phyloP scores from a whole-genome alignment of 371 early-diverging fungal genomes.

The Thermomucor indicae-seudaticae region DNA sequence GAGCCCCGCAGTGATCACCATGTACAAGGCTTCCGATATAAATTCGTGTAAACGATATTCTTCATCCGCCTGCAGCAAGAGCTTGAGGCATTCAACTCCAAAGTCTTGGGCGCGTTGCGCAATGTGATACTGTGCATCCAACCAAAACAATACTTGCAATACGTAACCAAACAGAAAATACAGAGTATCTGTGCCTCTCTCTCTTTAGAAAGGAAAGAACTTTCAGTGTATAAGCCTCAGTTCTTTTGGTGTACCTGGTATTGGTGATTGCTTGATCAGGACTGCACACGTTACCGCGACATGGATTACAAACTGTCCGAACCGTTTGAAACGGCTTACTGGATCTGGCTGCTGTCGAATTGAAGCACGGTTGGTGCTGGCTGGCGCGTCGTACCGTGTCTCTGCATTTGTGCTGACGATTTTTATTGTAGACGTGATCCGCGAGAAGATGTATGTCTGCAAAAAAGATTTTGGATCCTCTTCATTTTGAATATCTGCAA shows the following conservation, averaged over 20 bases:
- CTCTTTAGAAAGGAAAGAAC: not conserved
- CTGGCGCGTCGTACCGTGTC: slow-evolving; percentile 8
- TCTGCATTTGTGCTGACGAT: slow-evolving; percentile 7
- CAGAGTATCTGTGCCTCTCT: slow-evolving; percentile 16
- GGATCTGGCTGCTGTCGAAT: too few species aligned
- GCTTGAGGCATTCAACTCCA: slow-evolving; percentile 46
- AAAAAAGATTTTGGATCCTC: slow-evolving; percentile 5
- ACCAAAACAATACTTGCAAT: slow-evolving; percentile 35
- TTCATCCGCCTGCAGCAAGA: slow-evolving; percentile 53
- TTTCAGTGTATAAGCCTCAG: too few species aligned
- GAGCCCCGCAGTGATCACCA: slow-evolving; percentile 48
- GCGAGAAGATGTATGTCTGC: slow-evolving; percentile 18
- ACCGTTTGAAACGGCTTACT: slow-evolving; percentile 21
- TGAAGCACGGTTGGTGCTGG: too few species aligned
- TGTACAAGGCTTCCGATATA: slow-evolving; percentile 52
- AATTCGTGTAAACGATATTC: slow-evolving; percentile 59
- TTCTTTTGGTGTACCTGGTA: slow-evolving; percentile 48
- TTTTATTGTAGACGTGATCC: slow-evolving; percentile 22
- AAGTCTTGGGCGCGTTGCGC: slow-evolving; percentile 47
- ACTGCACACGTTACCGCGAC: slow-evolving; percentile 50
- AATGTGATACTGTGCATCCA: slow-evolving; percentile 52
- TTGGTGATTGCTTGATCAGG: slow-evolving; percentile 59
- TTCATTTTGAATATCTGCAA: not conserved
- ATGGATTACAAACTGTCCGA: slow-evolving; percentile 42
- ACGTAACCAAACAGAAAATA: slow-evolving; percentile 40